Percentiles rank a stretch among this genome's conserved stretches.
Conservation (phyloP, 2,329 filamentous ascomycete species). For the Ascochyta fabae region DNA sequence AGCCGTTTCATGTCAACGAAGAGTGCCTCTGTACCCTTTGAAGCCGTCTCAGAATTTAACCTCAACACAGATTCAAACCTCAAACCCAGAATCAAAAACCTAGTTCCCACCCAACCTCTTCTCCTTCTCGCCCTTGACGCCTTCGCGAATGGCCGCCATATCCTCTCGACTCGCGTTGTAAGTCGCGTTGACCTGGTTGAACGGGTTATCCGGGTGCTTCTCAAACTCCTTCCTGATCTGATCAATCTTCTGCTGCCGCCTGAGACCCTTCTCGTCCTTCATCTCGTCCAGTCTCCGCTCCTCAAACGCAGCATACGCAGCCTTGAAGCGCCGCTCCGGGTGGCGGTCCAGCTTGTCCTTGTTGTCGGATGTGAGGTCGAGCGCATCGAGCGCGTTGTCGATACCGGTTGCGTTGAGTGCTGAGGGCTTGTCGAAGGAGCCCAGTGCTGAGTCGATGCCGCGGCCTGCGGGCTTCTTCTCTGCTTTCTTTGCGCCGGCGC, state of each 20-base stretch:
- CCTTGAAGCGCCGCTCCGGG: constrained; percentile 85
- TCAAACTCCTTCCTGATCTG: constrained; percentile 91
- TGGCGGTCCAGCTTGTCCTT: constrained; percentile 81
- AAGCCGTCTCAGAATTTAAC: neutral
- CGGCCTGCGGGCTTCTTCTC: constrained; percentile 56
- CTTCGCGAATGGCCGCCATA: constrained; percentile 66
- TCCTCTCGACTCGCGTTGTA: constrained; percentile 85
- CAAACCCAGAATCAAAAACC: neutral
- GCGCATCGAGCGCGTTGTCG: constrained; percentile 89
- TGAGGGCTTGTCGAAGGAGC: constrained; percentile 53
- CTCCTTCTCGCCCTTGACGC: constrained; percentile 79
- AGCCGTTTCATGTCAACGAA: neutral
- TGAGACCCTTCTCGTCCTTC: constrained; percentile 80
- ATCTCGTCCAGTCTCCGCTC: constrained; percentile 83
- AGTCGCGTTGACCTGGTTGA: constrained; percentile 79
- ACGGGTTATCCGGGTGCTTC: constrained; percentile 92
- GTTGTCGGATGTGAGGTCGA: constrained; percentile 70
- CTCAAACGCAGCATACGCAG: constrained; percentile 83
- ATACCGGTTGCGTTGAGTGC: constrained; percentile 85
- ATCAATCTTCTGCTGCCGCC: constrained; percentile 83
- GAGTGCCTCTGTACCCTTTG: neutral
- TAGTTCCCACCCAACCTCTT: constrained; percentile 58
- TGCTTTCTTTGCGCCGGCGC: constrained; percentile 69
- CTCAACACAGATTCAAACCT: neutral
- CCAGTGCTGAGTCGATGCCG: constrained; percentile 70